Percentiles rank a stretch among this genome's conserved stretches.
These are phyloP conservation scores for Fraxinus baroniana DNA, from an alignment of 305 asterid genomes.

Conservation along the genomic window DNA sequence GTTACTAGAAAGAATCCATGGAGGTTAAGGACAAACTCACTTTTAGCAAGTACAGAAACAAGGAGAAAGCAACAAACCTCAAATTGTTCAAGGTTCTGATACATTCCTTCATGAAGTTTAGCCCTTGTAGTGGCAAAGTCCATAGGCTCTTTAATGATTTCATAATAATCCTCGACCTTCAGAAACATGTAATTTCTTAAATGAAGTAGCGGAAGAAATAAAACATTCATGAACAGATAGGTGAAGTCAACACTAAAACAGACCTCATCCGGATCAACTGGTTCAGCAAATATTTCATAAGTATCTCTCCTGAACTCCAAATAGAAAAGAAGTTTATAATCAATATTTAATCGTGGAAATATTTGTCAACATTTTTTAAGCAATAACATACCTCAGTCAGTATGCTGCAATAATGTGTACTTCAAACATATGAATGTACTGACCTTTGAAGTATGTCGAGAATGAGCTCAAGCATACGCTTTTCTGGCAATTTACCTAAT, in stretches of 20 bases:
- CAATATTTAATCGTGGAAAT: not conserved
- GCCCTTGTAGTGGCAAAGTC: conserved; percentile 95
- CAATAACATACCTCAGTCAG: not conserved
- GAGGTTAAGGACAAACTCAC: not conserved
- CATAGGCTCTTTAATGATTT: conserved; percentile 82
- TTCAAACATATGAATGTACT: not conserved
- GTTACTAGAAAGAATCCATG: not conserved
- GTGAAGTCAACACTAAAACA: not conserved
- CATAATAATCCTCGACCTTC: conserved; percentile 79
- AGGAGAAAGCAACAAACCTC: conserved; percentile 46
- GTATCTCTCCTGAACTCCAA: conserved; percentile 60
- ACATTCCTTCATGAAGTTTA: conserved; percentile 87
- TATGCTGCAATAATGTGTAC: not conserved
- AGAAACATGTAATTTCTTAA: not conserved
- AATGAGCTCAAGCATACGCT: conserved; percentile 58
- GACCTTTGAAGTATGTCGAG: conserved; percentile 78
- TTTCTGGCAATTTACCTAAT: conserved; percentile 54
- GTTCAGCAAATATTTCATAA: conserved; percentile 75
- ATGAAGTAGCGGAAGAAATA: not conserved
- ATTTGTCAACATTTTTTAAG: not conserved
- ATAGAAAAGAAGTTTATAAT: not conserved
- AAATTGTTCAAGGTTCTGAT: conserved; percentile 63
- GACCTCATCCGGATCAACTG: conserved; percentile 81
- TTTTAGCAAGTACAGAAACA: not conserved
- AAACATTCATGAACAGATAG: not conserved